phyloP scores from a whole-genome alignment of 352 stramenopile species.

The Globisporangium acanthophoron region DNA sequence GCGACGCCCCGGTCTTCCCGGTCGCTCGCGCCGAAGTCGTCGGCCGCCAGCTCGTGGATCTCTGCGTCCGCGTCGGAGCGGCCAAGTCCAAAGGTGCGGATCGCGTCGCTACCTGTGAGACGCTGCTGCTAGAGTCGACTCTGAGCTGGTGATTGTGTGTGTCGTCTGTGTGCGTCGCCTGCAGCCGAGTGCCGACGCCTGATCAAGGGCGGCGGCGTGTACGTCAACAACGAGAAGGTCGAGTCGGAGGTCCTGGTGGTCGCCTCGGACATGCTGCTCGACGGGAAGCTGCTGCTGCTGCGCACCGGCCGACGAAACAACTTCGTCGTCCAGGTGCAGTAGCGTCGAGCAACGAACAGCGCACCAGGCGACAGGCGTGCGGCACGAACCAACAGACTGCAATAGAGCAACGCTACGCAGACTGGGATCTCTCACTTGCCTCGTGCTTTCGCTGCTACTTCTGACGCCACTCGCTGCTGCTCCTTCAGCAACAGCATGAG shows the following conservation, averaged over 20 bases:
- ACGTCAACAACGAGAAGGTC: slow-evolving; percentile 89
- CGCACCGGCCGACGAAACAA: slow-evolving; percentile 77
- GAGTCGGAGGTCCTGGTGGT: slow-evolving; percentile 35
- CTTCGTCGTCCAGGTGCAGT: slow-evolving; percentile 64
- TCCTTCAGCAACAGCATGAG: slow-evolving; percentile 44
- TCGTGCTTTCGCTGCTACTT: not conserved
- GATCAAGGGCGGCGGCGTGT: slow-evolving; percentile 94
- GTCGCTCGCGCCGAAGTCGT: slow-evolving; percentile 48
- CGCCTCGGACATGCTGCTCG: slow-evolving; percentile 46
- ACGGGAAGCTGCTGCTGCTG: slow-evolving; percentile 61
- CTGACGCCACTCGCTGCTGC: slow-evolving; percentile 27
- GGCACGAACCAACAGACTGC: not conserved
- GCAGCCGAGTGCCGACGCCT: slow-evolving; percentile 91
- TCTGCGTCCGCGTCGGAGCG: slow-evolving; percentile 88
- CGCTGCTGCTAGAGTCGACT: too few relatives aligned
- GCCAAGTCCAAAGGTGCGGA: slow-evolving; percentile 87
- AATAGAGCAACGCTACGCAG: not conserved
- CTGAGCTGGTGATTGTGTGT: not conserved
- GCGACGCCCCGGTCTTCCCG: slow-evolving; percentile 47
- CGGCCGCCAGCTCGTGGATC: slow-evolving; percentile 83
- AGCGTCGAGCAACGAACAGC: not conserved
- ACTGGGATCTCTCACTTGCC: not conserved
- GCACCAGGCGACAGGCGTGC: not conserved
- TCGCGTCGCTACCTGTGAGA: not conserved
- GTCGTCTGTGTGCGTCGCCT: not conserved